Base-by-base conservation (phyloP, 129 eudicot genomes). In the Lactuca sativa region DNA sequence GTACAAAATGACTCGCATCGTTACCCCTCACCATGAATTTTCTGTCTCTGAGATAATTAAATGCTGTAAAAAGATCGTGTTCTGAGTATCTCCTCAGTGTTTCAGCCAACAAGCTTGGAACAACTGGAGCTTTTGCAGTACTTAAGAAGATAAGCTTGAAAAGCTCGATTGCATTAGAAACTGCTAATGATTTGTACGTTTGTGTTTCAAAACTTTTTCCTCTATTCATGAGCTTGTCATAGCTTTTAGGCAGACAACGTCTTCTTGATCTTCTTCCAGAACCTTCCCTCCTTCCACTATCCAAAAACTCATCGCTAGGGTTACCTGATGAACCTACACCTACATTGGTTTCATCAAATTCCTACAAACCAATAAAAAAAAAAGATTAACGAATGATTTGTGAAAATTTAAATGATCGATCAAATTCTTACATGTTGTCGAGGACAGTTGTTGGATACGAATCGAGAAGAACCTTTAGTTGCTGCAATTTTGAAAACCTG, bases 61-160 rank as follows among this genome's bases (percentile, higher is more conserved):
- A 93, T 55, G 99, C 97, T 40, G 92, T 83, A 80, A 84, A 85
- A 55, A 89, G 95, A 85, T 93, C 99, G 57, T 90, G 97, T 73
- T 93, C 97, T 13, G 99, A 93, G 74, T 90, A 93, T 9, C 92
- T 86, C 32, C 93, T 78, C 63, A 90, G 78, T 56, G 97, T 93
- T 82, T 87, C 83, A 53, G 95, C 95, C 25, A 93, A 87, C 78
- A 93, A 56, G 48, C 70, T 74, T 70, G 95, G 85, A 58, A 77
- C 88, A 71, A 73, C 40, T 31, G 69, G 70, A 68, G 51, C 81
- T 69, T 76, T 87, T 37, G 97, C 76, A 14, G 84, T 78, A 79
- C 90, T 86, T 67, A 93, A 78, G 70, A 87, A 93, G 55, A 90
- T 85, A 56, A 93, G 92, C 84, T 93, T 93, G 82, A 90, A 87